Evolutionary conservation across 2,329 filamentous ascomycete genomes (phyloP).

Genomic region (Aspergillus tamarii): DNA sequence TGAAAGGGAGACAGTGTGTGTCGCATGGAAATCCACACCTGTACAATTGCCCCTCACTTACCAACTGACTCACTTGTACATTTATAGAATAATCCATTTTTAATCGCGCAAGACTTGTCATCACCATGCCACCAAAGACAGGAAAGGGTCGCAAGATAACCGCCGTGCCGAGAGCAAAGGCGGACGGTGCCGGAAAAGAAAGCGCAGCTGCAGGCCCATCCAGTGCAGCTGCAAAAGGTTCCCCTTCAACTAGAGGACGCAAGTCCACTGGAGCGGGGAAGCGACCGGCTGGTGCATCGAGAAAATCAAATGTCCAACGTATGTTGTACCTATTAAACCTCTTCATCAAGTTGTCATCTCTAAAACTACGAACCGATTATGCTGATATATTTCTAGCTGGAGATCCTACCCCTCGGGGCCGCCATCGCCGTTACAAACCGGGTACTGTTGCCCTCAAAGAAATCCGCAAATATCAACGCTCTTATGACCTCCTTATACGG

Average conservation of each 20-base stretch:
- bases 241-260: conserved; percentile 12
- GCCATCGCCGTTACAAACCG: conserved; percentile 67
- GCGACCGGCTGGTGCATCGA: conserved; percentile 25
- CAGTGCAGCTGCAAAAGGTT: conserved; percentile 9
- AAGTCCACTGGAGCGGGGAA: conserved; percentile 28
- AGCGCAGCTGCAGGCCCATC: conserved; percentile 21
- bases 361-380: conserved; percentile 1
- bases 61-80: neutral
- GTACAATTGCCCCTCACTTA: neutral
- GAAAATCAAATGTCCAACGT: conserved; percentile 43
- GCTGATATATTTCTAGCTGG: conserved; percentile 58
- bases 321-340: conserved; percentile 20
- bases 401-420: conserved; percentile 69
- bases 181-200: conserved; percentile 6
- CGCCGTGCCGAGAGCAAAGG: conserved; percentile 12
- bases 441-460: conserved; percentile 88
- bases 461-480: conserved; percentile 87
- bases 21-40: neutral
- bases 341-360: neutral
- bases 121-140: conserved; percentile 36
- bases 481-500: conserved; percentile 80
- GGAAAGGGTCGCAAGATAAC: conserved; percentile 22
- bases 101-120: neutral
- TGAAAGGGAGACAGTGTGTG: neutral
- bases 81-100: neutral